These are phyloP conservation scores for Solanum chilense DNA, from an alignment of 257 asterid species.

Conservation along the genomic window DNA sequence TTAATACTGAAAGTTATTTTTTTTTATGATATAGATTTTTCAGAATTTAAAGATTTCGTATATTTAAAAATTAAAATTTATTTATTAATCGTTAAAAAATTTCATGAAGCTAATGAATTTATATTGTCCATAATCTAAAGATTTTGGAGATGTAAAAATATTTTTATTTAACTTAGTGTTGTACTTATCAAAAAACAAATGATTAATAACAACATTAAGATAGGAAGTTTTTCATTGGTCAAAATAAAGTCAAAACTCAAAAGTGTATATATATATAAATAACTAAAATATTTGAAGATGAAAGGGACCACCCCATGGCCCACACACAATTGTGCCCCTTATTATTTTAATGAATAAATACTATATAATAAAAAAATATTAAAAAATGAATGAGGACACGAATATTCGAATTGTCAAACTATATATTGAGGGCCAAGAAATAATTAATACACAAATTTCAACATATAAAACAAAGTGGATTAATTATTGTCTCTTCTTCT, in stretches of 20 bases:
- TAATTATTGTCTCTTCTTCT: neutral
- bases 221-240: slow-evolving; percentile 12
- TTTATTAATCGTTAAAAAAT: too few species aligned
- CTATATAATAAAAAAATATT: neutral
- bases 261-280: neutral
- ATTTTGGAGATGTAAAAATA: neutral
- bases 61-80: too few species aligned
- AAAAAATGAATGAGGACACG: neutral
- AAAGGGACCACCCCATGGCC: neutral
- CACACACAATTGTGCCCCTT: neutral
- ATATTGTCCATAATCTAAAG: too few species aligned
- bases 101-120: neutral
- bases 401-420: slow-evolving; percentile 20
- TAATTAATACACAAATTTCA: slow-evolving; percentile 1
- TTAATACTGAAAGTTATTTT: neutral
- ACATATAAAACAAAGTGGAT: slow-evolving; percentile 2
- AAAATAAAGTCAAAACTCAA: neutral
- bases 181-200: neutral
- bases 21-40: too few species aligned
- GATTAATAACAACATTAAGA: neutral
- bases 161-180: neutral
- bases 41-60: neutral
- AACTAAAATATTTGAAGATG: neutral
- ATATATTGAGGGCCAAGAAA: neutral
- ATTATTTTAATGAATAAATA: neutral